Conservation (phyloP, 768 basidiomycete species). For the Rhodotorula diobovata region DNA sequence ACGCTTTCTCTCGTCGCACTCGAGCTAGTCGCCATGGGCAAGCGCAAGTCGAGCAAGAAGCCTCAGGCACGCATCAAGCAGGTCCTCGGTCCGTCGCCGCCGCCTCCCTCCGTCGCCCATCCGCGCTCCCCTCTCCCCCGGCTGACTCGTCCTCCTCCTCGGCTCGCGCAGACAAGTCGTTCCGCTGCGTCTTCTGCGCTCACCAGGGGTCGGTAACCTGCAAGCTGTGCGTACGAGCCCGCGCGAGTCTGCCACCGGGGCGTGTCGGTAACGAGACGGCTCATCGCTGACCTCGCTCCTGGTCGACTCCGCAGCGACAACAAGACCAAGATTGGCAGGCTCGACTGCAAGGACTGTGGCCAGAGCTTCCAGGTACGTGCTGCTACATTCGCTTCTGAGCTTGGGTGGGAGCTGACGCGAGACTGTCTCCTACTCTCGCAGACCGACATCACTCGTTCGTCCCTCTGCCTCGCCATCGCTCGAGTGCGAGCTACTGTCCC, state of each 20-base stretch:
- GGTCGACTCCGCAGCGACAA: conserved; percentile 19
- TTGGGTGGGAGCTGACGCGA: not conserved
- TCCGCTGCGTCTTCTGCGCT: conserved; percentile 41
- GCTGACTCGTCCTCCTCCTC: not conserved
- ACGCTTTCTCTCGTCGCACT: too few relatives aligned
- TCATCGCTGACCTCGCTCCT: not conserved
- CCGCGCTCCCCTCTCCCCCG: too few relatives aligned
- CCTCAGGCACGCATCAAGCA: conserved; percentile 20
- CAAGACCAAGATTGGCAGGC: conserved; percentile 24
- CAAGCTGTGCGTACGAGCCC: conserved; percentile 28
- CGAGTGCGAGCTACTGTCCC: too few relatives aligned
- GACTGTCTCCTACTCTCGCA: not conserved
- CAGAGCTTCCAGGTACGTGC: conserved; percentile 33
- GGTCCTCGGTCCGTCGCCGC: conserved; percentile 4
- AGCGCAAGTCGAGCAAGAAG: conserved; percentile 30
- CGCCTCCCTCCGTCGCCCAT: not conserved
- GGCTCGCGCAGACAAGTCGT: conserved; percentile 33
- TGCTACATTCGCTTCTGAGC: not conserved
- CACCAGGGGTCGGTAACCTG: conserved; percentile 40
- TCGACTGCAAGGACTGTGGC: conserved; percentile 42
- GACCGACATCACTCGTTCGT: conserved; percentile 25
- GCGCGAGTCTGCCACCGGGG: not conserved
- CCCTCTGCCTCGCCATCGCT: not conserved
- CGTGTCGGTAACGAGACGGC: too few relatives aligned
- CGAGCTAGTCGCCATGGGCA: conserved; percentile 8